Percentiles rank a stretch among this genome's conserved stretches.
phyloP scores from a whole-genome alignment of 129 eudicot genomes.

The Pulicaria dysenterica region DNA sequence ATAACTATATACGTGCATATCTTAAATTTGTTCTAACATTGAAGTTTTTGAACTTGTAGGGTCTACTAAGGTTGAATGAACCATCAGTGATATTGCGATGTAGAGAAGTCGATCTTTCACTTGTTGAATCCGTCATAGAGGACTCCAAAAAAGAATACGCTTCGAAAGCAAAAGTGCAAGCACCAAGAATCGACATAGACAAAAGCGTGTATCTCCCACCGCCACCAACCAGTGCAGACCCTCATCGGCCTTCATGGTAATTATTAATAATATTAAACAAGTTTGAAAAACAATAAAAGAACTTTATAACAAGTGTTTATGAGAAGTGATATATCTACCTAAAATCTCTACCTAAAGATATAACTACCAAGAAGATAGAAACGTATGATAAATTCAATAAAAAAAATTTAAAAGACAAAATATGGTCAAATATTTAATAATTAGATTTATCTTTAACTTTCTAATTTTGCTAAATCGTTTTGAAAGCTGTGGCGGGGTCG shows the following conservation, averaged over 20 bases:
- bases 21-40: neutral
- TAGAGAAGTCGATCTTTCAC: constrained; percentile 47
- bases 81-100: constrained; percentile 70
- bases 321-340: no score
- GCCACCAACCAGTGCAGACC: constrained; percentile 46
- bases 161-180: constrained; percentile 45
- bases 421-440: no score
- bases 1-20: no score
- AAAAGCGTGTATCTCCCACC: constrained; percentile 63
- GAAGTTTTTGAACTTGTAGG: constrained; percentile 33
- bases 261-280: no score
- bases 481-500: constrained; percentile 77
- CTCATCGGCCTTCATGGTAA: constrained; percentile 73
- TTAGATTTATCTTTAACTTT: neutral
- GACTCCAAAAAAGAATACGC: constrained; percentile 61
- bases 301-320: neutral
- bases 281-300: neutral
- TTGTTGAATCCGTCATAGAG: constrained; percentile 59
- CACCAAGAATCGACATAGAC: constrained; percentile 56
- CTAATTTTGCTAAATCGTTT: constrained; percentile 1
- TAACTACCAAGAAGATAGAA: neutral
- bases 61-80: constrained; percentile 64
- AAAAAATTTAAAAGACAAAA: no score
- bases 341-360: no score
- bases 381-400: no score